Percentiles rank a stretch among this genome's conserved stretches.
phyloP scores from a whole-genome alignment of 1,284 basidiomycete genomes.

The Leccinum holopus region DNA sequence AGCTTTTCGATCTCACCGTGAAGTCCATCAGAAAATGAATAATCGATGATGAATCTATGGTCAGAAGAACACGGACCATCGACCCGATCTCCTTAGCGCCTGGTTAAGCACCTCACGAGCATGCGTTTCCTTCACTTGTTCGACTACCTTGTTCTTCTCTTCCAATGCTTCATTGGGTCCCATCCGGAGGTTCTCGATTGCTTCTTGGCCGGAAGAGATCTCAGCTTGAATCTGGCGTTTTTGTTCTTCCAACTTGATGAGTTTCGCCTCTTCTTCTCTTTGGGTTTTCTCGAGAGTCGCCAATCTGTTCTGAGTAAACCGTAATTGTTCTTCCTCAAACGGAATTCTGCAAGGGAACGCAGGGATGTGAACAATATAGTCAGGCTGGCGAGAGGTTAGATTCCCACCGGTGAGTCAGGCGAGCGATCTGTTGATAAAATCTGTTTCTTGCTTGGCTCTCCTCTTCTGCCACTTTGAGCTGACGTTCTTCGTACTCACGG shows the following conservation, averaged over 20 bases:
- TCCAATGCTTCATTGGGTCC: slow-evolving; percentile 69
- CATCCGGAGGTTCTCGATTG: slow-evolving; percentile 58
- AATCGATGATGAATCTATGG: background rate
- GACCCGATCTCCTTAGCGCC: slow-evolving; percentile 87
- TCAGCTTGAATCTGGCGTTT: slow-evolving; percentile 60
- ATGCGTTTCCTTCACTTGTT: slow-evolving; percentile 74
- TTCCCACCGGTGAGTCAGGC: slow-evolving; percentile 86
- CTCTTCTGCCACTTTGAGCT: slow-evolving; percentile 84
- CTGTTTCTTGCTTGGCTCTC: slow-evolving; percentile 83
- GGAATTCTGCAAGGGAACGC: slow-evolving; percentile 51
- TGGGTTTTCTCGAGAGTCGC: slow-evolving; percentile 70
- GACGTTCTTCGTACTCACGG: slow-evolving; percentile 93
- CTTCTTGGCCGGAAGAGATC: slow-evolving; percentile 60
- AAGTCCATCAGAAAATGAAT: background rate
- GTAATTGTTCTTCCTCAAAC: slow-evolving; percentile 78
- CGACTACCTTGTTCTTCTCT: slow-evolving; percentile 68
- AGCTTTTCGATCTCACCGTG: slow-evolving; percentile 91
- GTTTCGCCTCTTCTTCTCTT: slow-evolving; percentile 54
- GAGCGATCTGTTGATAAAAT: slow-evolving; percentile 85
- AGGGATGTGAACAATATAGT: slow-evolving; percentile 7
- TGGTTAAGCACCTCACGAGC: slow-evolving; percentile 78
- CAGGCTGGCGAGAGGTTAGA: slow-evolving; percentile 16
- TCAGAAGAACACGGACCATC: slow-evolving; percentile 47
- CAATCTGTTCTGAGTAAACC: slow-evolving; percentile 63
- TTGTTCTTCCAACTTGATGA: slow-evolving; percentile 58